Evolutionary conservation across 2,329 filamentous ascomycete species (phyloP), one percentile per base, ranked within the genome.

Genomic region (Exophiala aquamarina): DNA sequence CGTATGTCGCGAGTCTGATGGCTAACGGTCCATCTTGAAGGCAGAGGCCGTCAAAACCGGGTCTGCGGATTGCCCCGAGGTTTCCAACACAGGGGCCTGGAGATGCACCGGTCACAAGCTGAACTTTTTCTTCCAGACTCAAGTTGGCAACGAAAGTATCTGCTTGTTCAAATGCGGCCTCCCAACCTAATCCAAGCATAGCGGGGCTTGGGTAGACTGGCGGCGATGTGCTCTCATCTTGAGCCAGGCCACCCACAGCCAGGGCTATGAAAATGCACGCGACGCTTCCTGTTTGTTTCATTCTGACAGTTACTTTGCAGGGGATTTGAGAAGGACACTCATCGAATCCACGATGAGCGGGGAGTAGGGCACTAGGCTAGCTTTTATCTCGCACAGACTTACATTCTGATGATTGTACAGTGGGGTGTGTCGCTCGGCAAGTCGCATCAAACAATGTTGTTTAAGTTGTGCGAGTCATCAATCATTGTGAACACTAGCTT

Each of bases 71-170:
- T 1, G 62, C 41, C 6, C 54, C 50, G 38, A 68, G 67, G 31
- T 60, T 61, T 11, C 66, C 63, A 1, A 61, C 60, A 44, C 69
- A 71, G 15, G 63, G 64, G 13, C 57, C 53, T 15, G 45, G 33
- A 6, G 23, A 26, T 15, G 44, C 45, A 8, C 67, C 66, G 28
- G 65, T 63, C 3, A 68, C 67, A 26, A 66, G 59, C 49, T 69
- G 71, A 4, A 67, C 61, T 46, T 74, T 73, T 49, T 74, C 70
- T 26, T 69, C 66, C 5, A 67, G 54, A 1, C 69, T 71, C 39
- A 74, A 57, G 32, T 69, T 61, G 0, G 62, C 60, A 11, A 73
- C 66, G 11, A 74, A 59, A 1, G 57, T 59, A 47, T 59, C 62
- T 2, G 71, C 71, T 47, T 68, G 66, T 10, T 55, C 42, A 28